Evolutionary conservation across 2,329 filamentous ascomycete species (phyloP), one percentile per base, ranked within the genome.

Genomic region (Fusarium sp.): DNA sequence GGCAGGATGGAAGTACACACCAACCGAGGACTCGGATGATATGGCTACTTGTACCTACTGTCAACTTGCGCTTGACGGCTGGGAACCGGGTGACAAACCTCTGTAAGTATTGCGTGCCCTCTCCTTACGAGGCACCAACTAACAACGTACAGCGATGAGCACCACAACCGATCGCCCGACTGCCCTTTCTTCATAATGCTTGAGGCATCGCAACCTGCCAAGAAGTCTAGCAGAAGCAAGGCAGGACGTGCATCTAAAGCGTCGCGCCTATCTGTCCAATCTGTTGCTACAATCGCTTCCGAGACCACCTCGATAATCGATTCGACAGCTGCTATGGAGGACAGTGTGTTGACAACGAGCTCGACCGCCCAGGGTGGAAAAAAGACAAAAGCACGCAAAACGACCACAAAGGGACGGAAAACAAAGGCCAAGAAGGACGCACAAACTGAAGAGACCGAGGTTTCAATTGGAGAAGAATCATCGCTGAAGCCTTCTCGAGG

Each of bases 31-130:
- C 43, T 93, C 90, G 14, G 90, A 96, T 68, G 96, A 99, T 78
- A 92, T 95, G 81, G 92, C 93, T 11, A 96, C 92, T 13, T 99
- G 96, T 77, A 86, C 92, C 28, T 97, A 98, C 80, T 99, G 96
- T 81, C 89, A 92, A 58, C 81, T 98, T 17, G 93, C 91, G 13
- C 86, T 99, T 13, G 95, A 98, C 78, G 94, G 94, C 8, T 99
- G 96, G 96, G 96, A 98, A 76, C 90, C 91, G 2, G 90, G 90
- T 61, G 96, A 99, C 77, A 93, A 97, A 76, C 96, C 96, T 64
- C 87, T 91, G 89, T 94, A 78, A 80, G 91, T 80, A 61, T 74
- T 65, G 50, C 9, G n/a, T 30, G 15, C 14, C 35, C 8, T 14
- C 20, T 37, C 17, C 14, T 33, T 6, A n/a, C 49, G 39, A 10